Evolutionary conservation across 441 rosid species (phyloP), one percentile per base, ranked within the genome.

Genomic region (Pelargonium citronellum): DNA sequence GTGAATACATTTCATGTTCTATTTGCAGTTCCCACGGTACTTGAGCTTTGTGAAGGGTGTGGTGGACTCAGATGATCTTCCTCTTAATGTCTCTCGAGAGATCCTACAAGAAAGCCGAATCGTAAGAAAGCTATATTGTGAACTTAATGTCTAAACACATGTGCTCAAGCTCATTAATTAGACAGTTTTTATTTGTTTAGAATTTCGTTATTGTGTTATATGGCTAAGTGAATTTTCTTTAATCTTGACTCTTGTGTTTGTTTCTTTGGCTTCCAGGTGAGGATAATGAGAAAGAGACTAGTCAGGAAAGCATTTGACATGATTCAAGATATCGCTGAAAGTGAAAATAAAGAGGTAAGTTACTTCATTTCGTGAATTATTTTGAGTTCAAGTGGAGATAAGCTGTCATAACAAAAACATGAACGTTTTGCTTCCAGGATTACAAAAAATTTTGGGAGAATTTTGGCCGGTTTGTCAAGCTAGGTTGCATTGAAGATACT

Each of bases 381-480:
- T n/a, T n/a, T n/a, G n/a, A n/a, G n/a, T n/a, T n/a, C n/a, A n/a
- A n/a, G n/a, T n/a, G n/a, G n/a, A n/a, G n/a, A n/a, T n/a, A n/a
- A n/a, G n/a, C n/a, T n/a, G n/a, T n/a, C n/a, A n/a, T n/a, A n/a
- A n/a, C n/a, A n/a, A n/a, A n/a, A n/a, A n/a, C n/a, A n/a, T 47
- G 66, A 24, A 57, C 71, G 2, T 43, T 30, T 49, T 82, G 66
- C 19, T 79, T 76, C n/a, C 85, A 95, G 96, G 98, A 92, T 79
- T 95, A 91, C 81, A 90, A 91, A 76, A 95, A 91, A 67, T 91
- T 95, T 78, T 95, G 98, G 98, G 99, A 95, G 86, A 92, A 92
- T 73, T 90, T 92, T 64, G 97, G 98, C 13, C 86, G 87, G 83
- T 88, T 92, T 80, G 66, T 95, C 57, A 92, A 95, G 71, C 81